Evolutionary conservation across 2,329 filamentous ascomycete genomes (phyloP).

Genomic region (Penicillium concentricum): DNA sequence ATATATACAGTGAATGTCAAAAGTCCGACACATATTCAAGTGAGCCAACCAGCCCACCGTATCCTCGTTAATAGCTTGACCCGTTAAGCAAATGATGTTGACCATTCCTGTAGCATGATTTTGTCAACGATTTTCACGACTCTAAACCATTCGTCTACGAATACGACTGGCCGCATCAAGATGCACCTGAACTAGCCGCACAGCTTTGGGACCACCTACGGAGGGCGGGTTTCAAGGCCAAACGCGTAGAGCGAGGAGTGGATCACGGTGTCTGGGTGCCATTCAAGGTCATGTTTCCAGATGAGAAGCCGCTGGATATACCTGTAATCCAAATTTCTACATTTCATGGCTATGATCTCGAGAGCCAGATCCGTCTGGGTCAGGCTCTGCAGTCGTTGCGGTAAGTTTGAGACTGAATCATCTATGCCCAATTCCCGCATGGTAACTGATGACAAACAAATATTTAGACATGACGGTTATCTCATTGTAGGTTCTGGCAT

Average conservation of each 20-base stretch:
- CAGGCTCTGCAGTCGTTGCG: background rate
- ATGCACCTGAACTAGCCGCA: background rate
- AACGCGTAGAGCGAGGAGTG: background rate
- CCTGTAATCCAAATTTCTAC: background rate
- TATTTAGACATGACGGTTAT: background rate
- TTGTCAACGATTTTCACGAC: background rate
- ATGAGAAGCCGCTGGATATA: background rate
- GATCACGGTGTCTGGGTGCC: background rate
- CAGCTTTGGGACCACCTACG: background rate
- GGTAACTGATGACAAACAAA: background rate
- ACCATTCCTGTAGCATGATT: background rate
- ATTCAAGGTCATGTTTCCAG: background rate
- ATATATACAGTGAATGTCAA: background rate
- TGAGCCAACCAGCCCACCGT: background rate
- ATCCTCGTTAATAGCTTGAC: too few relatives aligned
- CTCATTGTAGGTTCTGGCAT: background rate
- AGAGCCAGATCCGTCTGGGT: background rate
- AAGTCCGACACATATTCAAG: background rate
- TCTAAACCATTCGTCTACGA: background rate
- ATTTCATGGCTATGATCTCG: background rate
- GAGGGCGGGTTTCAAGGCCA: background rate
- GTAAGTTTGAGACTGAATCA: background rate
- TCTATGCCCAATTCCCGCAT: too few relatives aligned
- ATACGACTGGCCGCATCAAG: background rate
- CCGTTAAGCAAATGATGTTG: background rate